phyloP scores from a whole-genome alignment of 2,329 filamentous ascomycete species.

The Chalaropsis thielavioides region DNA sequence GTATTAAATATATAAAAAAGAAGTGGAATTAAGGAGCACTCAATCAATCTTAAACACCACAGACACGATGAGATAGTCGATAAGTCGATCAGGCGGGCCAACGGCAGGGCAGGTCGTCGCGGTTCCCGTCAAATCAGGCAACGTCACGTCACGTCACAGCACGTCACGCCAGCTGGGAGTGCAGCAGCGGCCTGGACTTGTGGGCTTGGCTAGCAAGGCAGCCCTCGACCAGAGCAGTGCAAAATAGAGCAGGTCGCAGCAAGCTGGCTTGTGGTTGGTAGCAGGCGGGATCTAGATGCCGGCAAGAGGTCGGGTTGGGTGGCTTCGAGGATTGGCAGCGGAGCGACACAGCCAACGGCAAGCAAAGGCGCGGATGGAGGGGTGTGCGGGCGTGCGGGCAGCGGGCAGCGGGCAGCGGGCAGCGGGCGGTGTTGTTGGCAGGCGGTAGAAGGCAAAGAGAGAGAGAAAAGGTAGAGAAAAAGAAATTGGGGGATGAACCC shows the following conservation, averaged over 20 bases:
- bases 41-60: not conserved
- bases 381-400: too few relatives aligned
- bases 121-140: not conserved
- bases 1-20: not conserved
- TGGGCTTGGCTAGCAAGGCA: too few relatives aligned
- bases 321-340: too few relatives aligned
- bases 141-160: too few relatives aligned
- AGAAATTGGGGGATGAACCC: not conserved
- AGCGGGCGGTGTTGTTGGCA: not conserved
- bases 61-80: not conserved
- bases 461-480: not conserved
- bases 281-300: too few relatives aligned
- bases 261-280: too few relatives aligned
- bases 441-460: not conserved
- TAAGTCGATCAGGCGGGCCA: not conserved
- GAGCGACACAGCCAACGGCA: too few relatives aligned
- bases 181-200: not conserved
- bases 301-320: too few relatives aligned
- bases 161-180: not conserved
- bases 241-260: too few relatives aligned
- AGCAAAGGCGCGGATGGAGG: not conserved
- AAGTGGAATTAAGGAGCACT: not conserved
- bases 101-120: not conserved
- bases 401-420: not conserved
- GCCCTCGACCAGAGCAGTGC: not conserved